These are phyloP conservation scores for Trametes meyenii DNA, from an alignment of 768 basidiomycete species.

Conservation along the genomic window DNA sequence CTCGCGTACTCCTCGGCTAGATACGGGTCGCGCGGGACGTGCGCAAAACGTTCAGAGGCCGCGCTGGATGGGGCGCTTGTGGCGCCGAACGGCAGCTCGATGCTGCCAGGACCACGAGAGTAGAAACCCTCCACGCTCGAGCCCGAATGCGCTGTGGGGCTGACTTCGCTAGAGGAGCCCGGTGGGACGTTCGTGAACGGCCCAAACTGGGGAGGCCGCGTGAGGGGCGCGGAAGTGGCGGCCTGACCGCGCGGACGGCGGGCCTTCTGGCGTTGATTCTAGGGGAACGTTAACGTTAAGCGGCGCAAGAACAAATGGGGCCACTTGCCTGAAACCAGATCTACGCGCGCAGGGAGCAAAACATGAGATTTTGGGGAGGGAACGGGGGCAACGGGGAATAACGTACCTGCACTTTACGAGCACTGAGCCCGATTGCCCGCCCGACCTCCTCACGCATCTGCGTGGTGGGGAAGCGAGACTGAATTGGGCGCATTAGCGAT, in stretches of 20 bases:
- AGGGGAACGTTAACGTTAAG: conserved; percentile 27
- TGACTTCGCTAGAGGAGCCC: conserved; percentile 20
- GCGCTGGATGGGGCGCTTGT: conserved; percentile 26
- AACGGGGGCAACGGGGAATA: conserved; percentile 20
- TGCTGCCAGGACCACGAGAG: conserved; percentile 11
- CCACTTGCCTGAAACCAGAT: conserved; percentile 85
- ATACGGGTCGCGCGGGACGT: conserved; percentile 24
- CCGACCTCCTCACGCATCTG: conserved; percentile 88
- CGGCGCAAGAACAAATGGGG: conserved; percentile 14
- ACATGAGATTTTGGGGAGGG: conserved; percentile 10
- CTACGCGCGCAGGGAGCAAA: conserved; percentile 49
- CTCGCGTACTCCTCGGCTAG: conserved; percentile 23
- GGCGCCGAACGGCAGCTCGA: conserved; percentile 19
- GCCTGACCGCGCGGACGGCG: conserved; percentile 67
- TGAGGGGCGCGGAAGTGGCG: conserved; percentile 48
- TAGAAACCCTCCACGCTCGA: conserved; percentile 18
- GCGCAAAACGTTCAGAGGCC: conserved; percentile 20
- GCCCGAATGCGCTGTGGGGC: conserved; percentile 9
- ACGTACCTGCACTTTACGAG: conserved; percentile 85
- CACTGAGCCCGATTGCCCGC: conserved; percentile 83
- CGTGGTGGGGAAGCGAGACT: conserved; percentile 91
- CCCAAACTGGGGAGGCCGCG: conserved; percentile 63
- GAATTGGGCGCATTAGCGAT: not conserved
- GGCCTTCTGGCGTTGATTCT: conserved; percentile 91
- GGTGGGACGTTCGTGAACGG: conserved; percentile 54